Conservation (phyloP, 2,329 filamentous ascomycete genomes). For the Colletotrichum sidae region DNA sequence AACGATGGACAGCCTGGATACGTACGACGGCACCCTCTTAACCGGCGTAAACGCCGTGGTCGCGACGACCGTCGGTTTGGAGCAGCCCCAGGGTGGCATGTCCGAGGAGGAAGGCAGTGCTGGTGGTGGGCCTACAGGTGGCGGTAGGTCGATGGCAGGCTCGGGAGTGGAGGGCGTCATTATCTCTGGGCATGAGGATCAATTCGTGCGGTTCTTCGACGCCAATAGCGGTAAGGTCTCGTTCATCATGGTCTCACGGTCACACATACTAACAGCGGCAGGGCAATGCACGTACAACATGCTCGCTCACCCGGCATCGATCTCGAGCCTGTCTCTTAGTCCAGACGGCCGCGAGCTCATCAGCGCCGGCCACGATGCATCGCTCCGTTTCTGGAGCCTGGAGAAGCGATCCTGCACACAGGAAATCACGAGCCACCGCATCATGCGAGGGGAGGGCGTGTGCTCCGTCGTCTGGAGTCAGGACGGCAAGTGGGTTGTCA, state of each 20-base stretch:
- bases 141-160: slow-evolving; percentile 71
- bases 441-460: slow-evolving; percentile 96
- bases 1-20: slow-evolving; percentile 92
- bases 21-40: slow-evolving; percentile 83
- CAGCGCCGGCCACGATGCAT: slow-evolving; percentile 94
- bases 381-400: slow-evolving; percentile 94
- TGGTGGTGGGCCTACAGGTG: slow-evolving; percentile 83
- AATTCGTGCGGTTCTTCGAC: slow-evolving; percentile 96
- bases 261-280: slow-evolving; percentile 49
- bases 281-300: slow-evolving; percentile 99
- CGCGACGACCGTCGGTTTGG: slow-evolving; percentile 84
- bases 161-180: slow-evolving; percentile 92
- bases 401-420: slow-evolving; percentile 96
- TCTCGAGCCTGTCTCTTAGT: slow-evolving; percentile 90
- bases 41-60: slow-evolving; percentile 93
- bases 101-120: slow-evolving; percentile 77
- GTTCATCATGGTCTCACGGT: neutral
- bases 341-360: slow-evolving; percentile 95
- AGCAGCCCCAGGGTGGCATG: slow-evolving; percentile 73
- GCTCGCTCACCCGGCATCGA: slow-evolving; percentile 94
- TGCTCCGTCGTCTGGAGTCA: slow-evolving; percentile 96
- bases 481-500: slow-evolving; percentile 94
- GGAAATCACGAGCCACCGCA: slow-evolving; percentile 90
- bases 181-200: slow-evolving; percentile 96
- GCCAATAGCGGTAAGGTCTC: slow-evolving; percentile 90